These are phyloP conservation scores for Termitomyces sp. DNA, from an alignment of 768 basidiomycete genomes.

Conservation along the genomic window DNA sequence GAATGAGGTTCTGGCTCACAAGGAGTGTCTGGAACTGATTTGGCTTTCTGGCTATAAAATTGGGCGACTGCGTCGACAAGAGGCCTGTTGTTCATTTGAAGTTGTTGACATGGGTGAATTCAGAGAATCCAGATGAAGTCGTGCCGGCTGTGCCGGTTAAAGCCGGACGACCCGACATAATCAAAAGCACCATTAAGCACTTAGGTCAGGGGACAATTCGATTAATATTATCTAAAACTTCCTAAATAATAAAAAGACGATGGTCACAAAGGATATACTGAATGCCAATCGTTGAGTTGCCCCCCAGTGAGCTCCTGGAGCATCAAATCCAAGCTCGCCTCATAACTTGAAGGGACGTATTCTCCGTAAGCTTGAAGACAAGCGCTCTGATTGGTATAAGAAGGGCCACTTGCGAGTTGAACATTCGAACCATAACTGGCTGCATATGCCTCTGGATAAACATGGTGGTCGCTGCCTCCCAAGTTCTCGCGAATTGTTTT, in stretches of 20 bases:
- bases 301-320: not conserved
- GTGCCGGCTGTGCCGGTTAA: not conserved
- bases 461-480: not conserved
- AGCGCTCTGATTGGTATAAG: not conserved
- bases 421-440: not conserved
- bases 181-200: too few species aligned
- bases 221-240: not conserved
- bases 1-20: not conserved
- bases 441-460: not conserved
- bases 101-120: not conserved
- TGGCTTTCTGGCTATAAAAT: constrained; percentile 7
- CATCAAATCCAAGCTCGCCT: not conserved
- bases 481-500: not conserved
- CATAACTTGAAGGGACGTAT: not conserved
- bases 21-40: constrained; percentile 12
- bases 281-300: not conserved
- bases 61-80: constrained; percentile 3
- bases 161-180: not conserved
- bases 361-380: not conserved
- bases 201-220: not conserved
- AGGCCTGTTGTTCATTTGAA: not conserved
- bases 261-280: not conserved
- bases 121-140: constrained; percentile 1
- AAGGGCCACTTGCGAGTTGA: not conserved
- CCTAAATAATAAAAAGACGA: not conserved